phyloP scores from a whole-genome alignment of 2,329 filamentous ascomycete genomes.

The Diaporthe sp. region DNA sequence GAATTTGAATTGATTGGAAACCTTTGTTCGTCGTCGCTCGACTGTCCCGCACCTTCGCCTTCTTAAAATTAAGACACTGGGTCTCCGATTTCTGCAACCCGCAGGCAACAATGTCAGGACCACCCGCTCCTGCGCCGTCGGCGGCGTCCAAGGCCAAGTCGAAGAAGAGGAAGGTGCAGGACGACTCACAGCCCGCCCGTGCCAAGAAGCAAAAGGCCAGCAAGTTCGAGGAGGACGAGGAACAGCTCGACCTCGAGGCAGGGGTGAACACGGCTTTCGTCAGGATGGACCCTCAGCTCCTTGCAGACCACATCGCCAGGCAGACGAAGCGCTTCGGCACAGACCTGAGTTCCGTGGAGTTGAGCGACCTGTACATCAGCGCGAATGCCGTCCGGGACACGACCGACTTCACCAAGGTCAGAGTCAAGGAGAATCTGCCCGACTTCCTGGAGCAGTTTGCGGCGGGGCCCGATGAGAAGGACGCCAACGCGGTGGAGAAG shows the following conservation, averaged over 20 bases:
- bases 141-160: constrained; percentile 44
- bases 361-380: constrained; percentile 83
- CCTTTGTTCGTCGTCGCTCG: background rate
- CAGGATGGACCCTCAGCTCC: constrained; percentile 82
- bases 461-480: constrained; percentile 40
- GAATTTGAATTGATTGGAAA: too few species aligned
- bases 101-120: constrained; percentile 16
- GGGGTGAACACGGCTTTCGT: constrained; percentile 84
- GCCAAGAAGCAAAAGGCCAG: constrained; percentile 55
- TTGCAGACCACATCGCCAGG: constrained; percentile 88
- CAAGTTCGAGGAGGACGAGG: constrained; percentile 64
- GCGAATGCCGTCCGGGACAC: constrained; percentile 83
- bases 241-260: constrained; percentile 72
- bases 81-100: background rate
- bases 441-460: constrained; percentile 79
- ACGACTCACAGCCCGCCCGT: constrained; percentile 42
- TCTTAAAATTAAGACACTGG: background rate
- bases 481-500: constrained; percentile 16
- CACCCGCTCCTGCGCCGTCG: constrained; percentile 22
- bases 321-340: constrained; percentile 81
- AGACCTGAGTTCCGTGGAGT: constrained; percentile 84
- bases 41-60: background rate
- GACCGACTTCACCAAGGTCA: constrained; percentile 74
- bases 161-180: constrained; percentile 68
- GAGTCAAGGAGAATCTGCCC: constrained; percentile 79